A percentile compares a stretch with the other conserved stretches of the same genome.
These are phyloP conservation scores for Linnemannia elongata DNA, from an alignment of 192 early-diverging fungal species.

Conservation along the genomic window DNA sequence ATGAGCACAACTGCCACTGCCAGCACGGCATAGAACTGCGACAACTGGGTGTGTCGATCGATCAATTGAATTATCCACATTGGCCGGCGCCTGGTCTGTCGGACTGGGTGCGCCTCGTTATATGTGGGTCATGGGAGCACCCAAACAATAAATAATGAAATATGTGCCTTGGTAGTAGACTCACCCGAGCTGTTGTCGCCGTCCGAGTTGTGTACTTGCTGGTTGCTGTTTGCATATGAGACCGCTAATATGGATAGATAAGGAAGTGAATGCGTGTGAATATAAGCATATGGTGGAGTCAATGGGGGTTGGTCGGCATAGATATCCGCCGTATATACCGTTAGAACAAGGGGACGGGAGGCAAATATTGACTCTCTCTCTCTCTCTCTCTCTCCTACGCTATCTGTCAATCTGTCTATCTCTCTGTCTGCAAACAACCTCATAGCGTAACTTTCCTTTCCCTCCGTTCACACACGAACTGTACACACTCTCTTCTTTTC, in stretches of 20 bases:
- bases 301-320: neutral
- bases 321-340: neutral
- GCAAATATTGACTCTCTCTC: no score
- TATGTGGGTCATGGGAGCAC: neutral
- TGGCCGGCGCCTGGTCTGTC: neutral
- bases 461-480: neutral
- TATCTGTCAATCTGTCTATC: no score
- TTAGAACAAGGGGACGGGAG: neutral
- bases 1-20: neutral
- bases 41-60: neutral
- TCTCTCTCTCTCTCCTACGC: no score
- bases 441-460: neutral
- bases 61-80: neutral
- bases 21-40: neutral
- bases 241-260: neutral
- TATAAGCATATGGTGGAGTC: neutral
- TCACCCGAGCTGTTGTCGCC: constrained; percentile 48
- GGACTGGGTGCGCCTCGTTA: neutral
- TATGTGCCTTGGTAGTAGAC: neutral
- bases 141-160: neutral
- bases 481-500: neutral
- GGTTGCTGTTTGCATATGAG: constrained; percentile 4
- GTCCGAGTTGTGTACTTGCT: constrained; percentile 27
- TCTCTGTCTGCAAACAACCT: neutral
- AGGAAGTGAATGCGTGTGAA: neutral